Conservation (phyloP, 345 rosid genomes). For the Pelargonium nanum region DNA sequence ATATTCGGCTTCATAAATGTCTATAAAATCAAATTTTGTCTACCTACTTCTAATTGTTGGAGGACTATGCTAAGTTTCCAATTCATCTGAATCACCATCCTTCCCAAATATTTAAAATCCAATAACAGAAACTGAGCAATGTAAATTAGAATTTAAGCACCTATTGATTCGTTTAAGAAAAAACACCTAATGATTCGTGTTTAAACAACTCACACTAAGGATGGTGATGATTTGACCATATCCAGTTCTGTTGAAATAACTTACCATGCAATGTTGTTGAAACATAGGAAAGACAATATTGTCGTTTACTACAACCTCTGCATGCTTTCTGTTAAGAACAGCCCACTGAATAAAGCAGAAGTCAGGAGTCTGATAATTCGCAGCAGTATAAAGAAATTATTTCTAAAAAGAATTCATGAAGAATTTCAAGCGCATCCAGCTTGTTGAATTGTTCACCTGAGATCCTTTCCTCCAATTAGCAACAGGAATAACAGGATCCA, state of each 20-base stretch:
- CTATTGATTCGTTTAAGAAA: not conserved
- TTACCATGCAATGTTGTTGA: constrained; percentile 87
- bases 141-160: no score
- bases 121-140: not conserved
- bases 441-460: constrained; percentile 42
- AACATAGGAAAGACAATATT: constrained; percentile 69
- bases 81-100: no score
- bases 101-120: not conserved
- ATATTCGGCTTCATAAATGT: not conserved
- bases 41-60: no score
- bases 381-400: not conserved
- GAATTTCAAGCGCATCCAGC: not conserved
- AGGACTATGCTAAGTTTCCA: no score
- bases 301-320: constrained; percentile 75
- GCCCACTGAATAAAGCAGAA: constrained; percentile 56
- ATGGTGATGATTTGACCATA: not conserved
- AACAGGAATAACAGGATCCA: constrained; percentile 66
- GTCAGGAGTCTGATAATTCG: not conserved
- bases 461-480: constrained; percentile 98
- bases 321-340: constrained; percentile 79
- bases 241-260: constrained; percentile 4
- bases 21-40: no score
- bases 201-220: not conserved
- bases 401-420: not conserved
- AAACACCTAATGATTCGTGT: no score